Conservation (phyloP, 2,329 filamentous ascomycete genomes). For the Pseudogymnoascus sp. region DNA sequence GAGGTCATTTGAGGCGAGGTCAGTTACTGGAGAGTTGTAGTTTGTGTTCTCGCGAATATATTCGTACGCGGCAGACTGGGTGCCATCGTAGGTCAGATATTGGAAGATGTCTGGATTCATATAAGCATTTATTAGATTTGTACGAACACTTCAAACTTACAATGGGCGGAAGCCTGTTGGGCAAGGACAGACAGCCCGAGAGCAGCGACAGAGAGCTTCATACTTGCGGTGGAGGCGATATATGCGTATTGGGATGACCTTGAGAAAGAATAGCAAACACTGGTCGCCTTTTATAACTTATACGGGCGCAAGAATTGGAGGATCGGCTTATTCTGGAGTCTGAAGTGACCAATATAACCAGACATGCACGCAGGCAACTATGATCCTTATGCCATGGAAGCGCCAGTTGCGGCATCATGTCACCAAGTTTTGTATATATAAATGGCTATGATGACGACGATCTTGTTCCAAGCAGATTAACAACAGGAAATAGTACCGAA, state of each 20-base stretch:
- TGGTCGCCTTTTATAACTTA: background rate
- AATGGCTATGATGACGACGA: background rate
- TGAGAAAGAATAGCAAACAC: background rate
- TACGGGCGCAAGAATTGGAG: background rate
- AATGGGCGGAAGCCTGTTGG: conserved; percentile 1
- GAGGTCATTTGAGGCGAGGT: conserved; percentile 39
- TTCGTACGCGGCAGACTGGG: conserved; percentile 1
- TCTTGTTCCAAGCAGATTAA: background rate
- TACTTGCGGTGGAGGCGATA: background rate
- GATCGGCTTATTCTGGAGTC: background rate
- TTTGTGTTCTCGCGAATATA: conserved; percentile 34
- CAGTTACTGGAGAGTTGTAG: conserved; percentile 45
- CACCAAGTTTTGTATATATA: background rate
- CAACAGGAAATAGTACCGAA: background rate
- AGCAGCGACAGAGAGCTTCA: background rate
- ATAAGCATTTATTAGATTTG: background rate
- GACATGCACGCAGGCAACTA: background rate
- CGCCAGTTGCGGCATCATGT: background rate
- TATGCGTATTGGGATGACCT: background rate
- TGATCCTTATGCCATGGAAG: background rate
- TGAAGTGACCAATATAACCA: background rate
- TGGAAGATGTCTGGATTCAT: conserved; percentile 9
- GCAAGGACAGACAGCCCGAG: background rate
- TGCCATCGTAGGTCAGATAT: conserved; percentile 1
- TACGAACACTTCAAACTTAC: background rate